These are phyloP conservation scores for Blastomyces percursus DNA, from an alignment of 2,329 filamentous ascomycete genomes.

Conservation along the genomic window DNA sequence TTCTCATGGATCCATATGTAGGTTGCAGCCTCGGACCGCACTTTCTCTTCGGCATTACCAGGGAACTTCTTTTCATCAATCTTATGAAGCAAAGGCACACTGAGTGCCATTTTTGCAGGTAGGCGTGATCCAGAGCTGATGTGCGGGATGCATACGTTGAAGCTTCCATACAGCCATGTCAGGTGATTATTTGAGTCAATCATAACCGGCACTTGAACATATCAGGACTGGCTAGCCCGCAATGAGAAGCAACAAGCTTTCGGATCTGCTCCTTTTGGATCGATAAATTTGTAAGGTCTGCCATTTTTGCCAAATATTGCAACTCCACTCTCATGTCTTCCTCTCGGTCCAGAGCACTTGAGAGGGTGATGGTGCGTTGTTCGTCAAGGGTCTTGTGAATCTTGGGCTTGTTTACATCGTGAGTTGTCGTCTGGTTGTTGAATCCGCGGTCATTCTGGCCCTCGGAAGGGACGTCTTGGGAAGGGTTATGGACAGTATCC, in stretches of 20 bases:
- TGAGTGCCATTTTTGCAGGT: slow-evolving; percentile 7
- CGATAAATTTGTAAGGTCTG: background rate
- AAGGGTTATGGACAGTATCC: background rate
- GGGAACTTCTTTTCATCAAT: slow-evolving; percentile 14
- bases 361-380: slow-evolving; percentile 7
- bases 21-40: slow-evolving; percentile 17
- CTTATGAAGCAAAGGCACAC: slow-evolving; percentile 12
- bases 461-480: no score
- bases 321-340: slow-evolving; percentile 12
- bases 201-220: slow-evolving; percentile 7
- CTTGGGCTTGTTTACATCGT: background rate
- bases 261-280: slow-evolving; percentile 1
- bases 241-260: slow-evolving; percentile 10
- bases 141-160: slow-evolving; percentile 12
- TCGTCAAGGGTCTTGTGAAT: slow-evolving; percentile 3
- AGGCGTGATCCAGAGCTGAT: slow-evolving; percentile 2
- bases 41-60: slow-evolving; percentile 17
- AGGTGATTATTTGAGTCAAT: background rate
- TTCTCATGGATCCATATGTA: slow-evolving; percentile 16
- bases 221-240: slow-evolving; percentile 7
- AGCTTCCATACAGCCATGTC: slow-evolving; percentile 11
- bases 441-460: background rate
- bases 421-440: background rate
- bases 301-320: slow-evolving; percentile 7
- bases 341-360: slow-evolving; percentile 3